Base-by-base conservation (phyloP, 2,329 filamentous ascomycete genomes). In the Colletotrichum nymphaeae region DNA sequence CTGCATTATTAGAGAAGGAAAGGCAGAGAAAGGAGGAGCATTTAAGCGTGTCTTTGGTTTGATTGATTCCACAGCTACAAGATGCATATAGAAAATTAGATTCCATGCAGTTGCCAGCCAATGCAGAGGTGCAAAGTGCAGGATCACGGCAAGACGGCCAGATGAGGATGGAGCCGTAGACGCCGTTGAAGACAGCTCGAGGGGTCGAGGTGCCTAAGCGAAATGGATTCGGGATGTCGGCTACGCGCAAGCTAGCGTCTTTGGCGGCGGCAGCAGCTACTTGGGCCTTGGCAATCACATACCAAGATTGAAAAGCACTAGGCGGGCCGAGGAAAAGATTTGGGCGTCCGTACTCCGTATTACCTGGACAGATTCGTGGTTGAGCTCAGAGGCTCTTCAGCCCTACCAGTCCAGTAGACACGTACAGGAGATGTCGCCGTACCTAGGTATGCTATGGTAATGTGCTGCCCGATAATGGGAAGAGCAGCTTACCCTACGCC, bases 31-130 rank as follows among this genome's bases (percentile, higher is more conserved):
- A 46, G 46, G 60, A 63, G 66, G 59, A 58, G 59, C 60, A 70
- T 70, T 26, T 35, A 24, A 68, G 69, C 69, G 66, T 59, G 69
- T 69, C 52, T 63, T 67, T 24, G 67, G 32, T 59, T 64, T 69
- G 60, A 57, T 73, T 62, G 60, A 57, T 73, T 70, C 56, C 28
- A 22, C 35, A 57, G 28, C 30, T 65, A 46, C 55, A 58, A 57
- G 19, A 42, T 57, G 19, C 60, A 65, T 62, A 57, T 64, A 70
- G 35, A 66, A 65, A 56, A 60, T 57, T 14, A 9, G 14, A 37
- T 52, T 11, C 14, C 32, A 30, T 30, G 32, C 49, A 5, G 46
- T 37, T 24, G 12, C n/a, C 35, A 35, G 7, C 28, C 28, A 63
- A 63, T 63, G 30, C 46, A 24, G 65, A 24, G 65, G 30, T 68